Evolutionary conservation across 1,139 yeast genomes (phyloP), one percentile per base, ranked within the genome.

Genomic region (Saccharomycopsis hybrid): DNA sequence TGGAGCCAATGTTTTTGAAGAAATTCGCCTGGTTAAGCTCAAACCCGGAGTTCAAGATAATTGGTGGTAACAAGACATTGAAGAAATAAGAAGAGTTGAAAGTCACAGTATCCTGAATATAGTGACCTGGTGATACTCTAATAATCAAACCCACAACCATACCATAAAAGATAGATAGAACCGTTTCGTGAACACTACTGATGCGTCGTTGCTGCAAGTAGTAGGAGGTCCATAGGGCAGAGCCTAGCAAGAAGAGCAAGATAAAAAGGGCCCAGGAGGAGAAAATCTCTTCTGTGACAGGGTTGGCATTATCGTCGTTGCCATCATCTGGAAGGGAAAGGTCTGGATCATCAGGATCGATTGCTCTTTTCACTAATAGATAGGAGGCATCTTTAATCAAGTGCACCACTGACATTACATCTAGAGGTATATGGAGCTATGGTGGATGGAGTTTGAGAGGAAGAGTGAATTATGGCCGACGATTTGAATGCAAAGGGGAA

Each of bases 261-360:
- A 94, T 94, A 66, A 89, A 90, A 40, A 94, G 70, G 0, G 98
- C 97, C 99, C 98, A 94, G 0, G 96, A 87, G 7, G 95, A 85
- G 65, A 89, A 92, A 60, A 92, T 89, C 65, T 92, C 98, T 60
- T 92, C 96, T 2, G 94, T 82, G n/a, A 89, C 86, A 0, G 97
- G 97, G 61, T 87, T 88, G n/a, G 82, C 74, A 18, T 18, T 18
- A 35, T 78, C 82, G 13, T 79, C 81, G 33, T 29, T 29, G 52
- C 78, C 86, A 42, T 63, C 67, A 25, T 62, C 72, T 4, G 71
- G 71, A 47, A 66, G 67, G 0, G 85, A 40, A 44, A 73, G 58
- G 13, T 77, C 66, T 29, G 70, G 60, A 47, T 74, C 82, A 3
- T 82, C 79, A 4, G 68, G 60, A 45, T 73, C 77, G 53, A 47